These are phyloP conservation scores for Nicotiana knightiana DNA, from an alignment of 257 asterid genomes.

Conservation along the genomic window DNA sequence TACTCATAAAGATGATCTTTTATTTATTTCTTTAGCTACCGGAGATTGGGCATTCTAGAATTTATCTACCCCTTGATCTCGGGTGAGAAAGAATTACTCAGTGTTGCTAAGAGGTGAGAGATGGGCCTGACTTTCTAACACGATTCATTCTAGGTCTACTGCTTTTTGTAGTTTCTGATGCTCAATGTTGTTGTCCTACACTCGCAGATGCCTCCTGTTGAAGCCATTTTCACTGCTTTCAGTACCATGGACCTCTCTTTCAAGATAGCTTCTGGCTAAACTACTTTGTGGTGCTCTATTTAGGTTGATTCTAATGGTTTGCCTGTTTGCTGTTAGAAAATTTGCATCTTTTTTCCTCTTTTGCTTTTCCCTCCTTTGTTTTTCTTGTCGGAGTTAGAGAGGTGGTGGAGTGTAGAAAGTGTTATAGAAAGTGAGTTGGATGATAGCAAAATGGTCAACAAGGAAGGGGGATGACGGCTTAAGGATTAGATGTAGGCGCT, in stretches of 20 bases:
- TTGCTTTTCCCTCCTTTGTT: background rate
- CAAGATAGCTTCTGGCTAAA: conserved; percentile 27
- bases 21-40: background rate
- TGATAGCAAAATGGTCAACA: background rate
- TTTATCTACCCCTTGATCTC: background rate
- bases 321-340: conserved; percentile 11
- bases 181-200: conserved; percentile 35
- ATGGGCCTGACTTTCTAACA: conserved; percentile 24
- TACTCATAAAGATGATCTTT: background rate
- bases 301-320: conserved; percentile 40
- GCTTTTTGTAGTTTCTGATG: conserved; percentile 31
- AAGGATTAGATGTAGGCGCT: conserved; percentile 4
- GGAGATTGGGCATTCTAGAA: background rate
- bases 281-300: conserved; percentile 27
- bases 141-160: conserved; percentile 23
- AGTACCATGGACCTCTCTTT: conserved; percentile 29
- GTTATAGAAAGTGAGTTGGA: background rate
- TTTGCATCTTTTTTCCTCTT: background rate
- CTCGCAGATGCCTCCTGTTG: conserved; percentile 39
- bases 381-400: background rate
- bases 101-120: conserved; percentile 33
- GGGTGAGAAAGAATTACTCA: background rate
- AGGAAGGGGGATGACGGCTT: background rate
- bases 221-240: conserved; percentile 35
- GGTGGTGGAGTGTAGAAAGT: background rate